Evolutionary conservation across 2,329 filamentous ascomycete species (phyloP), one percentile per base, ranked within the genome.

Genomic region (Phyllosticta citribraziliensis): DNA sequence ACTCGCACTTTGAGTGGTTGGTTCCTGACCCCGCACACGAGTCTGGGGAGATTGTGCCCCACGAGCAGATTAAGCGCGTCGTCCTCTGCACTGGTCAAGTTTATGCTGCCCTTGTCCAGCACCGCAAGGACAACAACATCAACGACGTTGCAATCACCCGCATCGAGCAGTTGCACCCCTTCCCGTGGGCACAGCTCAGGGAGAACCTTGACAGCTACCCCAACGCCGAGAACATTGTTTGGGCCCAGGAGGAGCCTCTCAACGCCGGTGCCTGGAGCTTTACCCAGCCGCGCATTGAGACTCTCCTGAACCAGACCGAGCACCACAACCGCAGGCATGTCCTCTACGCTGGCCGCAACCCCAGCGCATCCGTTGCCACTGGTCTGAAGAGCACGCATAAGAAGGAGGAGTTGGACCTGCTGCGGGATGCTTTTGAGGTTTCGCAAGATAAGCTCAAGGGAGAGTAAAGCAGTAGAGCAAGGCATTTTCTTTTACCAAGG

Each of bases 241-340:
- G 92, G 92, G 87, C 85, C 68, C 94, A 99, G 78, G 94, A 99
- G 76, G 94, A 99, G 81, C 94, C 94, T 33, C 84, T 99, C 63
- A 99, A 99, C 74, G 94, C 94, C 9, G 94, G 94, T 75, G 90
- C 90, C 55, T 99, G 94, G 94, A 91, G 86, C 73, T 97, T 94
- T 79, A 89, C 88, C n/a, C 94, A 99, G 79, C 94, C 94, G 33
- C 88, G 94, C 72, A 91, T 99, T 66, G 94, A 99, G 84, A 99
- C 93, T 9, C 79, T 99, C 66, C 83, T 99, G 67, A 97, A 97
- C 80, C 77, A 95, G 74, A 97, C 94, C 0, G 78, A 95, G 78
- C 82, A 96, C 78, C 93, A 97, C 80, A 87, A 95, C 78, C 86
- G 89, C 73, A 92, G 96, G 79, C 90, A 96, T 78, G 91, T 97